Evolutionary conservation across 192 early-diverging fungal species (phyloP).

Genomic region (Coemansia sp.): DNA sequence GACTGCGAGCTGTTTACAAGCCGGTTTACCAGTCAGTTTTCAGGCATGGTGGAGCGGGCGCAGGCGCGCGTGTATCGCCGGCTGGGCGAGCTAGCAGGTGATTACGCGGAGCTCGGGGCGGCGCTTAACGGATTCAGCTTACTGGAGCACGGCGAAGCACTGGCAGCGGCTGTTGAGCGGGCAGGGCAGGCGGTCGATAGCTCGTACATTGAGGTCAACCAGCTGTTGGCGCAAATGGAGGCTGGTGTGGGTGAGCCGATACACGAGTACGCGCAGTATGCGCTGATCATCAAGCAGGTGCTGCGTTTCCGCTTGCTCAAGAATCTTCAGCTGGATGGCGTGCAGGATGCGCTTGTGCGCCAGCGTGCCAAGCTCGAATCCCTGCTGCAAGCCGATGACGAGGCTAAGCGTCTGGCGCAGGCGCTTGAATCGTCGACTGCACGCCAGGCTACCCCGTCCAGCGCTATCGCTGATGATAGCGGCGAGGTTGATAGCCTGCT

Average conservation of each 20-base stretch:
- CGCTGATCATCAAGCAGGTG: slow-evolving; percentile 80
- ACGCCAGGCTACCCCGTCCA: background rate
- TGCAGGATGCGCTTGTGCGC: slow-evolving; percentile 65
- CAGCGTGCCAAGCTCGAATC: slow-evolving; percentile 64
- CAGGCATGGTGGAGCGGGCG: slow-evolving; percentile 64
- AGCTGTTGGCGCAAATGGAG: slow-evolving; percentile 71
- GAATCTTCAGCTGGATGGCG: slow-evolving; percentile 80
- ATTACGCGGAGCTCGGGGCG: slow-evolving; percentile 87
- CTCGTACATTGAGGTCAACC: slow-evolving; percentile 68
- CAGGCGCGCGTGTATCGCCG: slow-evolving; percentile 71
- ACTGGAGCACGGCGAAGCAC: slow-evolving; percentile 59
- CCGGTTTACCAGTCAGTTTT: slow-evolving; percentile 79
- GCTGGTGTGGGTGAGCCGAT: slow-evolving; percentile 77
- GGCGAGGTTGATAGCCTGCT: slow-evolving; percentile 15
- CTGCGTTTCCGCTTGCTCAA: slow-evolving; percentile 80
- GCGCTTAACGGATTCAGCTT: slow-evolving; percentile 94
- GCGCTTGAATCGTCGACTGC: slow-evolving; percentile 49
- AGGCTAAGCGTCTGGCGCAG: slow-evolving; percentile 67
- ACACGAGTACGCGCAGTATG: slow-evolving; percentile 87
- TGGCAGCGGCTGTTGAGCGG: slow-evolving; percentile 86
- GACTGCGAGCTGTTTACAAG: slow-evolving; percentile 90
- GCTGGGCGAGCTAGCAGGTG: slow-evolving; percentile 68
- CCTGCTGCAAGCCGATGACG: slow-evolving; percentile 64
- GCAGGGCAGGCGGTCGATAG: slow-evolving; percentile 91
- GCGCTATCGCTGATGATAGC: background rate